phyloP scores from a whole-genome alignment of 108 stramenopile species.

The Skeletonema tropicum region DNA sequence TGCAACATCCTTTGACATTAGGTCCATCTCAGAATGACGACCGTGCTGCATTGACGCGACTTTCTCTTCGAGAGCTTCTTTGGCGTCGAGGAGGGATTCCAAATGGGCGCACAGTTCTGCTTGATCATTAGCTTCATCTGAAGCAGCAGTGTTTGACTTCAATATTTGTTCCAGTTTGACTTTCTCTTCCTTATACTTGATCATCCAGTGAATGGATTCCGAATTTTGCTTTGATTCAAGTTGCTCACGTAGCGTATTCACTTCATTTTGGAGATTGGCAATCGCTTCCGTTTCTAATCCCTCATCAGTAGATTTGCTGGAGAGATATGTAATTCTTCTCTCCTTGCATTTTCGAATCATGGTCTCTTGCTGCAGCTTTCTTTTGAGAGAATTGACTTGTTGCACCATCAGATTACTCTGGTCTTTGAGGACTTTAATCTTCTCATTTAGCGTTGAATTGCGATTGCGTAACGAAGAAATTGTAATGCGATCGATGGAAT shows the following conservation, averaged over 20 bases:
- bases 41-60: conserved; percentile 33
- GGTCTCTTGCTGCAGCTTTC: conserved; percentile 54
- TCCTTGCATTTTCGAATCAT: conserved; percentile 54
- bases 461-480: conserved; percentile 31
- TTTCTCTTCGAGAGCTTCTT: conserved; percentile 53
- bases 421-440: conserved; percentile 28
- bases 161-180: conserved; percentile 33
- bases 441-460: conserved; percentile 27
- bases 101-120: conserved; percentile 43
- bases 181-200: conserved; percentile 44
- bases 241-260: conserved; percentile 30
- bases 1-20: conserved; percentile 28
- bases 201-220: conserved; percentile 43
- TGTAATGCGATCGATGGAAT: background rate
- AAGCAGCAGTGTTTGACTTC: background rate
- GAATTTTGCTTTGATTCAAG: conserved; percentile 15
- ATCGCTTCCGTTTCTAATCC: conserved; percentile 22
- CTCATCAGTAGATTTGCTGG: conserved; percentile 9
- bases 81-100: conserved; percentile 53
- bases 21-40: conserved; percentile 24
- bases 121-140: conserved; percentile 20
- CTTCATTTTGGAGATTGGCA: conserved; percentile 24
- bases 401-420: conserved; percentile 5
- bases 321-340: conserved; percentile 32
- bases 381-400: conserved; percentile 41